Evolutionary conservation across 1,284 basidiomycete genomes (phyloP).

Genomic region (Gomphus sp.): DNA sequence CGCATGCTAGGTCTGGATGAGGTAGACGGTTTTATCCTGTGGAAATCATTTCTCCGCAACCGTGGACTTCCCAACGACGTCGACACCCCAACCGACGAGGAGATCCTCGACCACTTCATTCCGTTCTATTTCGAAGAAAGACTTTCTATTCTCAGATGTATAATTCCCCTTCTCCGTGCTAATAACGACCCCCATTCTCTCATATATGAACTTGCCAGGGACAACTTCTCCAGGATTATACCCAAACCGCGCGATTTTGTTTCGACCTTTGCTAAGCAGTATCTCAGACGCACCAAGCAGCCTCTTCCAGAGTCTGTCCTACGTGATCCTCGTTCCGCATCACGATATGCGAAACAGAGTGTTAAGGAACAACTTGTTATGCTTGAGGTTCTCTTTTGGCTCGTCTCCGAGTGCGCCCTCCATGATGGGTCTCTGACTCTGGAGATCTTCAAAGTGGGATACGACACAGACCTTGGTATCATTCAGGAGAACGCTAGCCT

Average conservation of each 20-base stretch:
- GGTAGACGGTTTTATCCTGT: slow-evolving; percentile 58
- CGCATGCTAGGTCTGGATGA: slow-evolving; percentile 66
- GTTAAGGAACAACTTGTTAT: slow-evolving; percentile 70
- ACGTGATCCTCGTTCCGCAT: slow-evolving; percentile 50
- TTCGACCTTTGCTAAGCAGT: slow-evolving; percentile 46
- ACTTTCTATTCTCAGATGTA: slow-evolving; percentile 52
- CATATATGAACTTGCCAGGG: slow-evolving; percentile 43
- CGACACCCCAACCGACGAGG: slow-evolving; percentile 37
- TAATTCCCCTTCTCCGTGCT: slow-evolving; percentile 57
- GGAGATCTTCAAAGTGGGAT: slow-evolving; percentile 55
- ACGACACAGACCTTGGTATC: slow-evolving; percentile 57
- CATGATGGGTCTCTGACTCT: slow-evolving; percentile 56
- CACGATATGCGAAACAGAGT: slow-evolving; percentile 74
- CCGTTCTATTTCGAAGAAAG: slow-evolving; percentile 77
- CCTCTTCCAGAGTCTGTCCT: slow-evolving; percentile 42
- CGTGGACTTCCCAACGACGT: slow-evolving; percentile 47
- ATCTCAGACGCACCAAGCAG: slow-evolving; percentile 43
- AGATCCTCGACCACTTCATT: slow-evolving; percentile 62
- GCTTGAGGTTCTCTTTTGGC: slow-evolving; percentile 79
- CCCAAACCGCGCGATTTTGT: slow-evolving; percentile 53
- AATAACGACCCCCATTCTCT: slow-evolving; percentile 45
- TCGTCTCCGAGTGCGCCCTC: slow-evolving; percentile 70
- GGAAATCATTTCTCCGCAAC: slow-evolving; percentile 74
- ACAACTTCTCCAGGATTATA: slow-evolving; percentile 50
- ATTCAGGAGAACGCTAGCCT: slow-evolving; percentile 56